Evolutionary conservation across 2,329 filamentous ascomycete genomes (phyloP).

Genomic region (Colletotrichum acutatum): DNA sequence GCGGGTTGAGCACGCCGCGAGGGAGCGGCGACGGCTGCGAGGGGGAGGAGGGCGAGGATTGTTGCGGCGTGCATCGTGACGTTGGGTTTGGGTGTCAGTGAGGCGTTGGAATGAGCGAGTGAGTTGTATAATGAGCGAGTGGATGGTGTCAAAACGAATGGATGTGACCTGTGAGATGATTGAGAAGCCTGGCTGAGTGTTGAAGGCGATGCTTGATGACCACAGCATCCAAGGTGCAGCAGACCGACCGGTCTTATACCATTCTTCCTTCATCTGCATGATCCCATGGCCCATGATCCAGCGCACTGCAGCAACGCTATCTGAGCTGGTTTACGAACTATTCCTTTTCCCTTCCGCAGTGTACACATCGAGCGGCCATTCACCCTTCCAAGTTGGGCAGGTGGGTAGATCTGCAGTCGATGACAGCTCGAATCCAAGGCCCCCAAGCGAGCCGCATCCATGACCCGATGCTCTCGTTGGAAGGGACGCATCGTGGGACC

Average conservation of each 20-base stretch:
- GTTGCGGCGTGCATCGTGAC: slow-evolving; percentile 29
- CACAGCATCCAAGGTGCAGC: not conserved
- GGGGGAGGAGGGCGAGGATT: slow-evolving; percentile 28
- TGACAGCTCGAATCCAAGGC: not conserved
- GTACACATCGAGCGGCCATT: not conserved
- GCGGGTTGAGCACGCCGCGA: slow-evolving; percentile 46
- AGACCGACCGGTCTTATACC: slow-evolving; percentile 3
- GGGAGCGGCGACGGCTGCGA: slow-evolving; percentile 24
- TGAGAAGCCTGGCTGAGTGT: not conserved
- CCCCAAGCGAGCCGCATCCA: not conserved
- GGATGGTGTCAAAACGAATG: slow-evolving; percentile 16
- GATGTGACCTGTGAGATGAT: not conserved
- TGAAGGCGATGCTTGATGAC: slow-evolving; percentile 10
- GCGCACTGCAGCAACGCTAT: not conserved
- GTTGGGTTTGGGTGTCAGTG: not conserved
- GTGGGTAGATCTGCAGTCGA: not conserved
- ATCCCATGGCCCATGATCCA: not conserved
- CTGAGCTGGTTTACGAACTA: not conserved
- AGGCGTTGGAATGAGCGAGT: not conserved
- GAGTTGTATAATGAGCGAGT: not conserved
- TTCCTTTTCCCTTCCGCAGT: not conserved
- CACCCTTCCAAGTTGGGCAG: not conserved
- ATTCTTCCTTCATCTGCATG: not conserved
- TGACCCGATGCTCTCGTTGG: not conserved
- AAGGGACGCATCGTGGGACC: not conserved